Percentiles rank a stretch among this genome's conserved stretches.
phyloP scores from a whole-genome alignment of 2,329 filamentous ascomycete species.

The Cercospora sp. region DNA sequence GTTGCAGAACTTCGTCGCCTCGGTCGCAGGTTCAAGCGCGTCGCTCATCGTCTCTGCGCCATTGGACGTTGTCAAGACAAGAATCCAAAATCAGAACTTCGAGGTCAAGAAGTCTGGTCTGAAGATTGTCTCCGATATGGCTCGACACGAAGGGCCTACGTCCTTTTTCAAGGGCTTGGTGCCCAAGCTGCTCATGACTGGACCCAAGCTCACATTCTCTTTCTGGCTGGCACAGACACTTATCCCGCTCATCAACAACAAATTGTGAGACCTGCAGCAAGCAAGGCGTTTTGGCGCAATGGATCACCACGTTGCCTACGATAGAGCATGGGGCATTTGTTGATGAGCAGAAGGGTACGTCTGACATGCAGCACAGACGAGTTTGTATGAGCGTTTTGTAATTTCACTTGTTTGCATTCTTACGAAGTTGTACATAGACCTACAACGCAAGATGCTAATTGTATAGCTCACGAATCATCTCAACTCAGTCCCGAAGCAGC shows the following conservation, averaged over 20 bases:
- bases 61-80: slow-evolving; percentile 95
- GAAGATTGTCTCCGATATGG: slow-evolving; percentile 89
- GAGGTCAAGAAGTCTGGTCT: slow-evolving; percentile 95
- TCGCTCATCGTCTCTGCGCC: slow-evolving; percentile 96
- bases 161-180: slow-evolving; percentile 98
- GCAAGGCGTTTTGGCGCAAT: slow-evolving; percentile 18
- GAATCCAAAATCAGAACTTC: slow-evolving; percentile 98
- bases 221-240: slow-evolving; percentile 99
- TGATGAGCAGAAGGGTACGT: not conserved
- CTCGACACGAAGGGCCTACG: slow-evolving; percentile 78
- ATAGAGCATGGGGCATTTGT: slow-evolving; percentile 11
- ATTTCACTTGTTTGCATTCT: slow-evolving; percentile 9
- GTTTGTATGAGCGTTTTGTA: slow-evolving; percentile 11
- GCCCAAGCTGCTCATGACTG: slow-evolving; percentile 98
- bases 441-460: not conserved
- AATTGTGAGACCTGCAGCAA: slow-evolving; percentile 49
- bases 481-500: not conserved
- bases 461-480: slow-evolving; percentile 10
- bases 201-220: slow-evolving; percentile 97
- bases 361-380: slow-evolving; percentile 6
- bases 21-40: slow-evolving; percentile 89
- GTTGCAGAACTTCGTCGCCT: slow-evolving; percentile 96
- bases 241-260: slow-evolving; percentile 84
- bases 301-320: slow-evolving; percentile 9
- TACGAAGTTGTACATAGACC: slow-evolving; percentile 8